Conservation (phyloP, 352 stramenopile species). For the Globisporangium uncinulatum region DNA sequence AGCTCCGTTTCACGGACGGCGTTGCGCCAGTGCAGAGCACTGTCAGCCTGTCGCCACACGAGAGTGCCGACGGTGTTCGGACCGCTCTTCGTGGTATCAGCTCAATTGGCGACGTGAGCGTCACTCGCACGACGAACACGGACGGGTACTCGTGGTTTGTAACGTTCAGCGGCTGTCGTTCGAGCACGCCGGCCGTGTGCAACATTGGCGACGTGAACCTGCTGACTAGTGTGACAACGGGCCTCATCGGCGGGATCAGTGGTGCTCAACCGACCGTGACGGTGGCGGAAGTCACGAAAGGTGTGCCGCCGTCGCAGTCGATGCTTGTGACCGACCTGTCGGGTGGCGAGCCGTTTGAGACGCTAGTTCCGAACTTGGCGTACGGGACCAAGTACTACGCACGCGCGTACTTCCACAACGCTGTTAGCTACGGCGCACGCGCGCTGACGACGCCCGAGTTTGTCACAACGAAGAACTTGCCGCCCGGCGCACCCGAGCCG, state of each 20-base stretch:
- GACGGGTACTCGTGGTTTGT: constrained; percentile 89
- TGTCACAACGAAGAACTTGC: constrained; percentile 82
- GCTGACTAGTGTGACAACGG: constrained; percentile 40
- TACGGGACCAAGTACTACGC: constrained; percentile 90
- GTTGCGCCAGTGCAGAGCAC: constrained; percentile 24
- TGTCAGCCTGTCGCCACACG: constrained; percentile 50
- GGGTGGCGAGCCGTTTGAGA: constrained; percentile 61
- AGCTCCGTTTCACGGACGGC: constrained; percentile 37
- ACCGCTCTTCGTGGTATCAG: constrained; percentile 38
- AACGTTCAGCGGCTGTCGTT: constrained; percentile 83
- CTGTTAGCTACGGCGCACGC: constrained; percentile 76
- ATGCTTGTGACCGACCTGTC: constrained; percentile 73
- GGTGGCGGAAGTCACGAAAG: constrained; percentile 49
- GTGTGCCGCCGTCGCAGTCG: constrained; percentile 34
- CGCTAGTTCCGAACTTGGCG: constrained; percentile 54
- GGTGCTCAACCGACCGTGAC: constrained; percentile 33
- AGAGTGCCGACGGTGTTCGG: constrained; percentile 33
- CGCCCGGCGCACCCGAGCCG: constrained; percentile 76
- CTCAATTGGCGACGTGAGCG: constrained; percentile 54
- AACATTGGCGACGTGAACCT: constrained; percentile 85
- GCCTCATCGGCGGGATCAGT: constrained; percentile 36
- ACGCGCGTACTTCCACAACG: constrained; percentile 88
- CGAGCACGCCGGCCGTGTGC: constrained; percentile 69
- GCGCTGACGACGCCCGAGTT: constrained; percentile 66
- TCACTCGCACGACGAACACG: constrained; percentile 45